Conservation (phyloP, 495 filamentous ascomycete genomes). For the Hypoxylon trugodes region DNA sequence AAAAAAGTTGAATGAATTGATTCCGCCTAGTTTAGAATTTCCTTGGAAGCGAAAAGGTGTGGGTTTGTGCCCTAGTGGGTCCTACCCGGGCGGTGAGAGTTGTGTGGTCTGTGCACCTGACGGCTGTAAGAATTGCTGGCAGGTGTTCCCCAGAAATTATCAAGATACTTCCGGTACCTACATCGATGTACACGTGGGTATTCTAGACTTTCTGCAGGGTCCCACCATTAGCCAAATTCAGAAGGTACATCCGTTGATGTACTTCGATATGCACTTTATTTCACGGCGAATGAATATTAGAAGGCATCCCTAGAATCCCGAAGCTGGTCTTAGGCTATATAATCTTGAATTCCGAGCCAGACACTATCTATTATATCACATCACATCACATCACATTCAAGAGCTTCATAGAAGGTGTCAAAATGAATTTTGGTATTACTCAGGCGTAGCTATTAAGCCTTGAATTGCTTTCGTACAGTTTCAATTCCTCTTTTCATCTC, state of each 20-base stretch:
- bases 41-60: slow-evolving; percentile 38
- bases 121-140: neutral
- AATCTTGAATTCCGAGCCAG: too few relatives aligned
- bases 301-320: neutral
- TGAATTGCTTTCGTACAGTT: slow-evolving; percentile 3
- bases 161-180: neutral
- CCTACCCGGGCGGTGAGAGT: neutral
- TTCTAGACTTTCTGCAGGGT: too few relatives aligned
- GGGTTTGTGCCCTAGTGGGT: slow-evolving; percentile 44
- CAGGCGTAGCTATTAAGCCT: neutral
- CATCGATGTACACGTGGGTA: too few relatives aligned
- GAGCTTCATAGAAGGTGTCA: neutral
- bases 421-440: slow-evolving; percentile 6
- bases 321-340: too few relatives aligned
- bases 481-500: neutral
- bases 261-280: too few relatives aligned
- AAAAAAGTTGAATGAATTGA: slow-evolving; percentile 34
- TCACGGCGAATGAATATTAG: too few relatives aligned
- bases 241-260: too few relatives aligned
- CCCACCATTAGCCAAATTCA: too few relatives aligned
- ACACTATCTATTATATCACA: neutral
- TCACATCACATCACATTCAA: neutral
- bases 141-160: neutral
- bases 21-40: slow-evolving; percentile 29
- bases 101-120: slow-evolving; percentile 16